Conservation (phyloP, 139 green algal species). For the Chlamydomonas applanata region DNA sequence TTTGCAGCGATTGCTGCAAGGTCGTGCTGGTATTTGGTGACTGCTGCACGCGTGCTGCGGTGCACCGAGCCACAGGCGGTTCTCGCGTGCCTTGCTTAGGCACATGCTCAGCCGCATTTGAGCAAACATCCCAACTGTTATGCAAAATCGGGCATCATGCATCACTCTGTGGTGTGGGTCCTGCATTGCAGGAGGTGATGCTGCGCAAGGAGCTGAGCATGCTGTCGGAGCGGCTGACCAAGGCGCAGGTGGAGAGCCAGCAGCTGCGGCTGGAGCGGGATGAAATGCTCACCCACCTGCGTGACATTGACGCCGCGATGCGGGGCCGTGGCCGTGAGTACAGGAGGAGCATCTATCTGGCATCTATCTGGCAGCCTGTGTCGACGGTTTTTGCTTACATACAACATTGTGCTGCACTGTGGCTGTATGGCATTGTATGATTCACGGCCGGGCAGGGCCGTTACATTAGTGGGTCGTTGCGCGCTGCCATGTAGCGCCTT, state of each 20-base stretch:
- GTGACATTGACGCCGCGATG: slow-evolving; percentile 14
- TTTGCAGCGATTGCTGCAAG: too few species aligned
- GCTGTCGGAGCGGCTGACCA: slow-evolving; percentile 26
- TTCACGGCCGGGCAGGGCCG: too few species aligned
- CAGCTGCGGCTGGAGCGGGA: slow-evolving; percentile 32
- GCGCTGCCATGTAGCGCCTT: not conserved
- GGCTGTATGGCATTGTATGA: too few species aligned
- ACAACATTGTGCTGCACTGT: not conserved
- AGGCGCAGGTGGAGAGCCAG: not conserved
- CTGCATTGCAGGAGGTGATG: slow-evolving; percentile 21
- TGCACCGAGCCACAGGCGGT: too few species aligned
- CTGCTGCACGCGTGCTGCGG: too few species aligned
- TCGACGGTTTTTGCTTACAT: too few species aligned
- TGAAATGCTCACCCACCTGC: slow-evolving; percentile 20
- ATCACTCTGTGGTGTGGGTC: not conserved
- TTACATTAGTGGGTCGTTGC: not conserved
- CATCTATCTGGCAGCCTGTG: too few species aligned
- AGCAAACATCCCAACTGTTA: too few species aligned
- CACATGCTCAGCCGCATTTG: not conserved
- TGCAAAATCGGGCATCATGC: too few species aligned
- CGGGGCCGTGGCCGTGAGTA: not conserved
- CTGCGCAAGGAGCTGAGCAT: slow-evolving; percentile 26
- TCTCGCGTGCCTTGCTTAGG: too few species aligned
- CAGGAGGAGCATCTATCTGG: too few species aligned
- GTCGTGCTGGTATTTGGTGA: too few species aligned